phyloP scores from a whole-genome alignment of 805 yeast genomes.

The Spathaspora hagerdaliae region DNA sequence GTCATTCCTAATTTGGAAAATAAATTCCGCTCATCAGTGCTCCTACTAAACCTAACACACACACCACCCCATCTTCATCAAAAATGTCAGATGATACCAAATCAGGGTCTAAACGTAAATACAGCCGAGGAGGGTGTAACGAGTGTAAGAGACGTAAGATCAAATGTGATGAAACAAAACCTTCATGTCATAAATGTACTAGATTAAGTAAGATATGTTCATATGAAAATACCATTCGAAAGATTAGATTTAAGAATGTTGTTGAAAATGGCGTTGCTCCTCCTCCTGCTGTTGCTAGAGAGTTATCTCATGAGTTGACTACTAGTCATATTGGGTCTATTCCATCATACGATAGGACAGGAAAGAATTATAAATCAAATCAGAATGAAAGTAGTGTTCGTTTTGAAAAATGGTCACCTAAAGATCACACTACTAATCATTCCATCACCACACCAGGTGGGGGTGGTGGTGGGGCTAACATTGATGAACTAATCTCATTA shows the following conservation, averaged over 20 bases:
- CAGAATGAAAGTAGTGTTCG: neutral
- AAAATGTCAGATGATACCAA: too few relatives aligned
- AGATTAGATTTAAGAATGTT: neutral
- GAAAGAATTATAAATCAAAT: neutral
- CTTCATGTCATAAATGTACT: conserved; percentile 34
- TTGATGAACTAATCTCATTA: too few relatives aligned
- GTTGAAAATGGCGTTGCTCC: too few relatives aligned
- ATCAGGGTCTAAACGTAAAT: conserved; percentile 28
- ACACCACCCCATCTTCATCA: too few relatives aligned
- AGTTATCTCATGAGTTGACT: too few relatives aligned
- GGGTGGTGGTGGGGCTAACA: too few relatives aligned
- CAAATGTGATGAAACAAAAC: conserved; percentile 40
- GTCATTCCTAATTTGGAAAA: too few relatives aligned
- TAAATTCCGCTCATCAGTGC: too few relatives aligned
- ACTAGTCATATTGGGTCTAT: too few relatives aligned
- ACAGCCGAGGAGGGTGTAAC: conserved; percentile 37
- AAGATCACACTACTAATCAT: neutral
- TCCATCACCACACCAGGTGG: neutral
- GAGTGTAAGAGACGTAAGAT: conserved; percentile 43
- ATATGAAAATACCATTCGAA: conserved; percentile 11
- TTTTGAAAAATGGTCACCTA: neutral
- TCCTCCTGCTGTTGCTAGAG: too few relatives aligned
- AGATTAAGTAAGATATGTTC: conserved; percentile 29
- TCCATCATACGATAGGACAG: too few relatives aligned
- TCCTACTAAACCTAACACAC: too few relatives aligned